Percentiles rank a stretch among this genome's conserved stretches.
phyloP scores from a whole-genome alignment of 179 eudicot genomes.

The Vitellaria paradoxa region DNA sequence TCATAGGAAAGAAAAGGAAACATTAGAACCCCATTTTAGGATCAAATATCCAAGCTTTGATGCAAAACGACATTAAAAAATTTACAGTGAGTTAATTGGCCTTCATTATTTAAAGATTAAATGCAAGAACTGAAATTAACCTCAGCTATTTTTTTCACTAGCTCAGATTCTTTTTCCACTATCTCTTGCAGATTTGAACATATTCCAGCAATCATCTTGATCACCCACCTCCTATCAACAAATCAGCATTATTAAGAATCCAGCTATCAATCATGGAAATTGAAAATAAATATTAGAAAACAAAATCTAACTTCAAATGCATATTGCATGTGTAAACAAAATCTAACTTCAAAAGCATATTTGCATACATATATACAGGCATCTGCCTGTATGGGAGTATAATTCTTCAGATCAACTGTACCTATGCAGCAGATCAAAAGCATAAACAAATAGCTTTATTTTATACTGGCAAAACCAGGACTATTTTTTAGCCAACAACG shows the following conservation, averaged over 20 bases:
- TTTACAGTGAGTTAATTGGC: slow-evolving; percentile 27
- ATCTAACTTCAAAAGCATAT: not conserved
- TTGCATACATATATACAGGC: not conserved
- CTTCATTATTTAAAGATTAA: slow-evolving; percentile 17
- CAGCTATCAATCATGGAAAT: not conserved
- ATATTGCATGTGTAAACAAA: not conserved
- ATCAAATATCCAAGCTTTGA: slow-evolving; percentile 3
- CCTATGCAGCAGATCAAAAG: not conserved
- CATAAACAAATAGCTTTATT: not conserved
- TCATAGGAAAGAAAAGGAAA: slow-evolving; percentile 1
- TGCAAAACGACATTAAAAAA: not conserved
- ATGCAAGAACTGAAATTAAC: slow-evolving; percentile 47
- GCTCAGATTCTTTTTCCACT: slow-evolving; percentile 67
- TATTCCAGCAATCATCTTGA: slow-evolving; percentile 61
- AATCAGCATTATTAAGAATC: slow-evolving; percentile 14
- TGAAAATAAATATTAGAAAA: not conserved
- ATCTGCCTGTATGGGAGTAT: not conserved
- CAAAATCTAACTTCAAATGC: not conserved
- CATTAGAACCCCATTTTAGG: slow-evolving; percentile 9
- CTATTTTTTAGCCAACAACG: not conserved
- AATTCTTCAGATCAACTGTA: not conserved
- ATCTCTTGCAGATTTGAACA: slow-evolving; percentile 56
- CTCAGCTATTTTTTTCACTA: slow-evolving; percentile 83
- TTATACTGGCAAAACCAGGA: not conserved
- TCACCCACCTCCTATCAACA: slow-evolving; percentile 81